Base-by-base conservation (phyloP, 805 yeast genomes). In the Schwanniomyces vanrijiae region DNA sequence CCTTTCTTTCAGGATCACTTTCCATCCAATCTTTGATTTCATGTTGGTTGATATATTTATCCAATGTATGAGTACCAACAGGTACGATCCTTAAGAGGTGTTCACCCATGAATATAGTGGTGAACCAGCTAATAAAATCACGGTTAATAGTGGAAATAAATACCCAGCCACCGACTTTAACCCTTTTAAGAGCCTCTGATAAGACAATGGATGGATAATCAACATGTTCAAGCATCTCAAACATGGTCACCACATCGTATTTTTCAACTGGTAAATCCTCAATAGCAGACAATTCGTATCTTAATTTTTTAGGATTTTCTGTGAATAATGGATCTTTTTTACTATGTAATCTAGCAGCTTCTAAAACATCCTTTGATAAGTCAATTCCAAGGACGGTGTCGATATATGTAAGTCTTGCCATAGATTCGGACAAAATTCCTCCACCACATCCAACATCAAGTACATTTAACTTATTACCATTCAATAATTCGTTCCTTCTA, bases 401-500 rank as follows among this genome's bases (percentile, higher is more conserved):
- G 3, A 89, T 81, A 48, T 78, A 78, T 4, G 78, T 77, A 55
- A 88, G 68, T 54, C 99, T 73, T 0, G 96, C 97, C 60, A 94
- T 65, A 0, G 92, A 84, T 62, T 94, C 99, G 4, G 91, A 73
- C 16, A 94, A 69, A 21, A 94, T 84, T 0, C 99, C 99, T n/a
- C 99, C 99, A 16, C 99, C 99, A 64, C 99, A 94, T 1, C 99
- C 99, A 44, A 94, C 83, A 61, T 94, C 99, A 46, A 94, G 69
- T 0, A 83, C 90, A 13, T 65, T 63, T 44, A 82, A 69, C 40
- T 76, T 68, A 45, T 77, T 54, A 3, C 62, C 49, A 3, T 46
- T 48, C 37, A 69, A 66, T 24, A 68, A 58, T 31, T 66, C 67
- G 8, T 72, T 74, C 47, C 80, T 61, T 40, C 75, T 72, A 14